Base-by-base conservation (phyloP, 2,329 filamentous ascomycete species). In the Didymosphaeria variabile region DNA sequence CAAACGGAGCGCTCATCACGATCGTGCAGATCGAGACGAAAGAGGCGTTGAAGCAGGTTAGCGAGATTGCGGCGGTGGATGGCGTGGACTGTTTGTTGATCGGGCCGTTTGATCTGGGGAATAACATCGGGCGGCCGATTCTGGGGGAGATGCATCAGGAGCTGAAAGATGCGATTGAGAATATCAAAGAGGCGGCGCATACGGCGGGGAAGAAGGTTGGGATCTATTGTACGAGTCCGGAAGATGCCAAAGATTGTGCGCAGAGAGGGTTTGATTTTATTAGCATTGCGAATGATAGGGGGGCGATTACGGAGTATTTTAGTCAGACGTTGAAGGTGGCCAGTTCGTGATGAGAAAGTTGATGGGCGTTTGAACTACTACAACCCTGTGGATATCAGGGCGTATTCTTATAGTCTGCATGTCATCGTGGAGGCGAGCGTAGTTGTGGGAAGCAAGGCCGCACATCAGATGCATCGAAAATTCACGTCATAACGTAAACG, bases 61-160 rank as follows among this genome's bases (percentile, higher is more conserved):
- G 81, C 29, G 82, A 82, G 56, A 86, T 86, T 57, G 84, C 85
- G 12, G 80, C 81, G 10, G 77, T 86, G 3, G 80, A 81, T 1
- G 85, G 85, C 1, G 80, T 86, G 8, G 84, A 86, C 60, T 82
- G 84, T 26, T 72, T 87, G 5, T 79, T 87, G 29, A 80, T 86
- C 55, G 85, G 85, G 0, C 85, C 85, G 2, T 86, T 83, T 72
- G 85, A 87, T 73, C 75, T 87, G 0, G 85, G 86, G 23, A 87
- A 87, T 67, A 86, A 84, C 55, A 86, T 87, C 53, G 85, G 85
- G 3, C 79, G 83, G 57, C 84, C 85, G 0, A 83, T 86, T 15
- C 61, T 84, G 1, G 75, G 77, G 2, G 78, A 79, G 3, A 84
- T 86, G 74, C 79, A 83, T 47, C 79, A 80, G 1, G 83, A 87